A percentile compares a stretch with the other conserved stretches of the same genome.
Conservation (phyloP, 2,329 filamentous ascomycete genomes). For the Taxawa tesnikishii region DNA sequence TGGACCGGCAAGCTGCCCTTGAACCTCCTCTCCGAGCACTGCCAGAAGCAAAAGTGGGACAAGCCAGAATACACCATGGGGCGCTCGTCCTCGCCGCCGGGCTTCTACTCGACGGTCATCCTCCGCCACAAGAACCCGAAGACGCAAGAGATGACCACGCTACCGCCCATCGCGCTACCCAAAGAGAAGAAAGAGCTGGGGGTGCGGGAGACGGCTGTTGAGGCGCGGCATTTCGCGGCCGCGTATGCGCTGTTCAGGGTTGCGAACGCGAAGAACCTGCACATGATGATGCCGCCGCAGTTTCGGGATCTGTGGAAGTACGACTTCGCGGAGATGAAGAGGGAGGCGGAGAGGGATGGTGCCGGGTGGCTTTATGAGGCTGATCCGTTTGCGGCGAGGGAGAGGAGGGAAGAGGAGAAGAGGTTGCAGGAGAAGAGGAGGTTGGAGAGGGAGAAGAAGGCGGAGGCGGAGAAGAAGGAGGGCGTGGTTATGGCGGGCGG, state of each 20-base stretch:
- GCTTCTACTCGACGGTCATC: slow-evolving; percentile 61
- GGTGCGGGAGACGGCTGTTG: slow-evolving; percentile 64
- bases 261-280: slow-evolving; percentile 89
- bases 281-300: slow-evolving; percentile 84
- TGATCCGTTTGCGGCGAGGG: slow-evolving; percentile 75
- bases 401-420: slow-evolving; percentile 69
- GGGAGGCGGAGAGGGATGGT: slow-evolving; percentile 63
- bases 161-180: slow-evolving; percentile 76
- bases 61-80: slow-evolving; percentile 78
- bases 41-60: slow-evolving; percentile 91
- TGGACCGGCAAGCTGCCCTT: slow-evolving; percentile 97
- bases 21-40: slow-evolving; percentile 86
- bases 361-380: slow-evolving; percentile 87
- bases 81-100: slow-evolving; percentile 13
- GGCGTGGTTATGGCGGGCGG: slow-evolving; percentile 31
- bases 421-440: slow-evolving; percentile 67
- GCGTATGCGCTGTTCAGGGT: slow-evolving; percentile 85
- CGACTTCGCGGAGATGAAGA: slow-evolving; percentile 72
- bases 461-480: slow-evolving; percentile 46
- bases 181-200: slow-evolving; percentile 57
- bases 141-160: slow-evolving; percentile 60
- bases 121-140: slow-evolving; percentile 64
- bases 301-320: slow-evolving; percentile 85
- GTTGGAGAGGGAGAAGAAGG: slow-evolving; percentile 50
- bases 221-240: slow-evolving; percentile 87